Base-by-base conservation (phyloP, 176 grass and related monocot species). In the Oryza glaberrima region DNA sequence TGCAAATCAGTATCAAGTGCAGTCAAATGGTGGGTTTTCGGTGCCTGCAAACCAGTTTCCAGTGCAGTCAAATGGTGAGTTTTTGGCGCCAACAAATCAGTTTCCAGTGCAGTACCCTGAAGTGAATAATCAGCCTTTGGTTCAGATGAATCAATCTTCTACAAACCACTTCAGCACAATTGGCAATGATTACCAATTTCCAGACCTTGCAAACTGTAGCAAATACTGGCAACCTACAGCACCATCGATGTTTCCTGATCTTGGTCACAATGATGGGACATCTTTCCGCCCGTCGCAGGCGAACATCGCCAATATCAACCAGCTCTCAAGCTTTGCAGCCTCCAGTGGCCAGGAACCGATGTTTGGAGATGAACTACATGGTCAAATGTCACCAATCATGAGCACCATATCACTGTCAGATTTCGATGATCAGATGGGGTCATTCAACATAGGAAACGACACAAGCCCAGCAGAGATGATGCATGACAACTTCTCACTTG, bases 371-470 rank as follows among this genome's bases (percentile, higher is more conserved):
- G 60, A 74, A 30, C 65, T 32, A 35, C 67, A 81, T 11, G 75
- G 70, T 35, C 63, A 83, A 69, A 67, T 75, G 12, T 5, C 43
- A 64, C 41, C 25, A 10, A 52, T 83, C 65, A 10, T 41, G 13
- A 66, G 43, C 7, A 41, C n/a, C 0, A 12, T 46, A 19, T 8
- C 84, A 63, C 32, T 75, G 38, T 17, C 26, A n/a, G 26, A 25
- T 76, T 48, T 78, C 9, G 14, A 13, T 19, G 15, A 76, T 2
- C 73, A 91, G 14, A 34, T 68, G 54, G 49, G 35, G 2, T 46
- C 45, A n/a, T 82, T 64, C 30, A 78, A 72, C 69, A 82, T 85
- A 13, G 61, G 36, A 85, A 72, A 70, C 34, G 67, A 43, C 45
- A 64, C 7, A 19, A 78, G 30, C 6, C 34, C 81, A 70, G n/a